phyloP scores from a whole-genome alignment of 2,329 filamentous ascomycete genomes.

The Aureobasidium mangrovei region DNA sequence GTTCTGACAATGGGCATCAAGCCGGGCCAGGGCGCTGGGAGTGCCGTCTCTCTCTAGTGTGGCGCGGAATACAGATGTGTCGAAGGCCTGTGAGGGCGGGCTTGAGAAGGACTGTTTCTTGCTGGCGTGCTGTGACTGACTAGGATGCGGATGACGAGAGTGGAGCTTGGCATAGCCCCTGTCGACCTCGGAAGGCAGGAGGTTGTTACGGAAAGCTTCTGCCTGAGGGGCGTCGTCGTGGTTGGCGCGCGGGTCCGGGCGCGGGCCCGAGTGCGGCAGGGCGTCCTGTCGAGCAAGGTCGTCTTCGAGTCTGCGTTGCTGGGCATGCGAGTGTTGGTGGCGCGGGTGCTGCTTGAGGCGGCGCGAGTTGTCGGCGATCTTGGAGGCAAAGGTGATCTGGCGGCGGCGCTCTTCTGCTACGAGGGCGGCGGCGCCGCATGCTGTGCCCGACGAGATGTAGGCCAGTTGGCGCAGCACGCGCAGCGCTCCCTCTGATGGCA shows the following conservation, averaged over 20 bases:
- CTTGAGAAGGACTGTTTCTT: not conserved
- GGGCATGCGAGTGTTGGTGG: conserved; percentile 1
- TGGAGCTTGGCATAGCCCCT: conserved; percentile 5
- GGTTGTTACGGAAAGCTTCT: not conserved
- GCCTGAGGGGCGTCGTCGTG: not conserved
- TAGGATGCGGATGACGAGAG: not conserved
- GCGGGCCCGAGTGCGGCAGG: too few species aligned
- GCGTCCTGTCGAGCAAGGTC: not conserved
- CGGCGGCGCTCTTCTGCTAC: conserved; percentile 30
- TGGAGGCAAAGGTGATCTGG: conserved; percentile 25
- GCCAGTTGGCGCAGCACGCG: conserved; percentile 30
- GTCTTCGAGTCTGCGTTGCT: not conserved
- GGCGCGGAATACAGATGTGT: too few species aligned
- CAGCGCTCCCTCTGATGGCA: conserved; percentile 29
- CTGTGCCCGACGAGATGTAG: conserved; percentile 32
- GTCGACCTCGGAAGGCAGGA: conserved; percentile 10
- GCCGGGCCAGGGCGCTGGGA: too few species aligned
- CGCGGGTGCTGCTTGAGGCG: conserved; percentile 13
- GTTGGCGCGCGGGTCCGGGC: not conserved
- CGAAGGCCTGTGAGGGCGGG: too few species aligned
- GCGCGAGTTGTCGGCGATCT: conserved; percentile 27
- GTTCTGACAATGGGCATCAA: too few species aligned
- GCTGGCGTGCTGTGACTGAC: not conserved
- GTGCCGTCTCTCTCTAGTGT: too few species aligned
- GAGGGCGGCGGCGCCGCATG: conserved; percentile 26